Evolutionary conservation across 192 early-diverging fungal genomes (phyloP).

Genomic region (Podila verticillata): DNA sequence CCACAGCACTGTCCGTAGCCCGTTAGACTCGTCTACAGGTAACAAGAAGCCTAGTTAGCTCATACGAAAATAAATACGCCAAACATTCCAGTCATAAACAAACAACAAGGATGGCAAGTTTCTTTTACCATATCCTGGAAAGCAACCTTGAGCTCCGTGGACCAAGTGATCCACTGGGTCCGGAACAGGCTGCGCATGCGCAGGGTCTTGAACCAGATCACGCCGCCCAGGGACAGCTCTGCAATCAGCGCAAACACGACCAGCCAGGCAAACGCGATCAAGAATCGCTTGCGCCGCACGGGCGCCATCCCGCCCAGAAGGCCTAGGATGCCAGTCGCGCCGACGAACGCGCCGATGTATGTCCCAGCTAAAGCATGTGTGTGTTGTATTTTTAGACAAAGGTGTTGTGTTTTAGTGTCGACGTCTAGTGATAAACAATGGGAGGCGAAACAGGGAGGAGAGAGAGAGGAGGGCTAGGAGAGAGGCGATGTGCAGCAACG

Average conservation of each 20-base stretch:
- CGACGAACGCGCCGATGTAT: slow-evolving; percentile 29
- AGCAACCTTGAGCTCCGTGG: slow-evolving; percentile 14
- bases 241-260: slow-evolving; percentile 28
- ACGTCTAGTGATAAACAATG: not conserved
- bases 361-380: slow-evolving; percentile 29
- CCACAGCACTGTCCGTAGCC: slow-evolving; percentile 53
- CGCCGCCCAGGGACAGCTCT: slow-evolving; percentile 40
- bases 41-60: too few species aligned
- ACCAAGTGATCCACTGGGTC: slow-evolving; percentile 36
- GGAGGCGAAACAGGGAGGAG: not conserved
- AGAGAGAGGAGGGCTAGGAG: not conserved
- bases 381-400: not conserved
- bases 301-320: slow-evolving; percentile 28
- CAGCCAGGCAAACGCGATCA: slow-evolving; percentile 35
- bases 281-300: slow-evolving; percentile 29
- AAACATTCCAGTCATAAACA: too few species aligned
- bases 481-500: not conserved
- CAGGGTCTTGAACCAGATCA: slow-evolving; percentile 56
- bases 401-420: not conserved
- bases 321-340: slow-evolving; percentile 20
- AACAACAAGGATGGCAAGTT: too few species aligned
- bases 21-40: slow-evolving; percentile 17
- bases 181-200: slow-evolving; percentile 38
- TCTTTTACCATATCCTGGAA: slow-evolving; percentile 53
- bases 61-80: too few species aligned